A percentile compares a stretch with the other conserved stretches of the same genome.
Conservation (phyloP, 139 green algal species). For the Gonium pectorale region DNA sequence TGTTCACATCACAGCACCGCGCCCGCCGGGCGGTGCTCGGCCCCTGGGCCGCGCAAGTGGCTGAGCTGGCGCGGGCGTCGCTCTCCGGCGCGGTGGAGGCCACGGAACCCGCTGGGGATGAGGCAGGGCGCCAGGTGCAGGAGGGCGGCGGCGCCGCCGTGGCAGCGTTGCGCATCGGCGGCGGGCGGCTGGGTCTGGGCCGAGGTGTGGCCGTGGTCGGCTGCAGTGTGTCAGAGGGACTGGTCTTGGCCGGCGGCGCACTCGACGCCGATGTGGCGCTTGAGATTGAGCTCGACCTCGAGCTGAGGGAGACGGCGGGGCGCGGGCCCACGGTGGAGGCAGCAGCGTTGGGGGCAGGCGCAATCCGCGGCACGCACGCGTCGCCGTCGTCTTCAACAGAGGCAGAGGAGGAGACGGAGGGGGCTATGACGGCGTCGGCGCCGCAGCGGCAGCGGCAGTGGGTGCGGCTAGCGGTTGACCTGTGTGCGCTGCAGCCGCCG, state of each 20-base stretch:
- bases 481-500: constrained; percentile 14
- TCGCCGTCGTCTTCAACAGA: too few species aligned
- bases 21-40: neutral
- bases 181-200: neutral
- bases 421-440: neutral
- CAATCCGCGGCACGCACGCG: too few species aligned
- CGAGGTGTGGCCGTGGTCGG: neutral
- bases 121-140: neutral
- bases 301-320: too few species aligned
- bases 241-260: neutral
- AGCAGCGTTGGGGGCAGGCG: too few species aligned
- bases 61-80: neutral
- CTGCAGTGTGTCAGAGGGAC: neutral
- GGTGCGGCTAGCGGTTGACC: neutral
- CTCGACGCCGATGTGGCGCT: neutral
- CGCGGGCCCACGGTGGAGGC: too few species aligned
- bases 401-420: too few species aligned
- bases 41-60: neutral
- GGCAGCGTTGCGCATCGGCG: neutral
- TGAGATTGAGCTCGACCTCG: constrained; percentile 11
- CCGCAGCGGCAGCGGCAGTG: neutral
- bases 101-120: neutral
- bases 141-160: neutral
- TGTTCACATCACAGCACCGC: neutral
- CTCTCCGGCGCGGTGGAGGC: neutral